Base-by-base conservation (phyloP, 139 green algal genomes). In the Monoraphidium neglectum region DNA sequence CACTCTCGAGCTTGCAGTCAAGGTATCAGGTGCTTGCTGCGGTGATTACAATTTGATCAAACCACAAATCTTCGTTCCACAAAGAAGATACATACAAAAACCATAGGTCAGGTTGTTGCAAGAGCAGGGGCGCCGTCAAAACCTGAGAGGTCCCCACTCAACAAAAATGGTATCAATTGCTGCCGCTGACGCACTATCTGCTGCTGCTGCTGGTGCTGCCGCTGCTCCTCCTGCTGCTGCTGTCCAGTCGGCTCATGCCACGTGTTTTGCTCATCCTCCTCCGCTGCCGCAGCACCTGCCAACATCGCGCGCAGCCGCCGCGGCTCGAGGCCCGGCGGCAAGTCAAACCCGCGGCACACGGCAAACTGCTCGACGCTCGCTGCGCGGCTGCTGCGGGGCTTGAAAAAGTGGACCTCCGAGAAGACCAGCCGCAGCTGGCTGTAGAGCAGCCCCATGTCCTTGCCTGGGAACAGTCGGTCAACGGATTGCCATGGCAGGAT, bases 281-380 rank as follows among this genome's bases (percentile, higher is more conserved):
- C 60, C 36, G 67, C 15, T 36, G 74, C n/a, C 23, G 35, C 74
- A 32, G 77, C 77, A 1, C 76, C 74, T 46, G 82, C 77, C 43
- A 97, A 72, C 54, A 94, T 60, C 10, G 64, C 61, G 2, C 66
- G 62, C 30, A 97, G 66, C 16, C 76, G 47, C 4, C 69, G 40
- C 2, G 91, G 90, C 24, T 87, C 37, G 77, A 98, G 96, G 21
- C 81, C 89, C 0, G 89, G 76, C 2, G 92, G 91, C 30, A 87
- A 89, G 3, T 57, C 33, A 77, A 93, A 98, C 35, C 83, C 76
- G 33, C 89, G 84, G 83, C 96, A 99, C 37, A 99, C 96, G 57
- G 98, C 92, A 79, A 99, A 99, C 0, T 94, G 89, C 85, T 99
- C 96, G 38, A 98, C 94, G 77, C 85, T 95, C 63, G 91, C 96